These are phyloP conservation scores for Dactylellina sp. DNA, from an alignment of 2,329 filamentous ascomycete species.

Conservation along the genomic window DNA sequence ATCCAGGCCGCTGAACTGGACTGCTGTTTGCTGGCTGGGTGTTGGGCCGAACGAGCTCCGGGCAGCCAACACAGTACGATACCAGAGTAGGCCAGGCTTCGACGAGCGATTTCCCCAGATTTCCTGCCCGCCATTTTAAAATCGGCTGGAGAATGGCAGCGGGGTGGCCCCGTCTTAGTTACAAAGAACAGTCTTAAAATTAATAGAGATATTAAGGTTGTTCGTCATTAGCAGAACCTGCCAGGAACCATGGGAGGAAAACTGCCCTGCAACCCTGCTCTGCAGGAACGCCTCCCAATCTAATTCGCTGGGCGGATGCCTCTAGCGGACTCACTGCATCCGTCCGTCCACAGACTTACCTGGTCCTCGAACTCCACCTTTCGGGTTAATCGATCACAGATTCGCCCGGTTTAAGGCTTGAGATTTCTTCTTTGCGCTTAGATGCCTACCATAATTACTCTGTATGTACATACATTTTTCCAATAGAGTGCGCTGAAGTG, in stretches of 20 bases:
- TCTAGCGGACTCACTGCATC: constrained; percentile 51
- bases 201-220: constrained; percentile 38
- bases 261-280: constrained; percentile 29
- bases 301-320: constrained; percentile 31
- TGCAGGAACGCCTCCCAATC: constrained; percentile 38
- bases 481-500: too few relatives aligned
- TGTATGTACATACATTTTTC: neutral
- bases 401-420: constrained; percentile 19
- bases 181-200: constrained; percentile 14
- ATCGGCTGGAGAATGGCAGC: constrained; percentile 38
- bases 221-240: constrained; percentile 29
- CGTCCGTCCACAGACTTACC: constrained; percentile 43
- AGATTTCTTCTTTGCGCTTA: constrained; percentile 28
- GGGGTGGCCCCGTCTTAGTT: constrained; percentile 33
- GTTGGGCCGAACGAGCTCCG: constrained; percentile 1
- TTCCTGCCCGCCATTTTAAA: constrained; percentile 19
- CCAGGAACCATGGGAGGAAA: constrained; percentile 23
- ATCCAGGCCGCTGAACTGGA: constrained; percentile 45
- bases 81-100: too few relatives aligned
- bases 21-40: too few relatives aligned
- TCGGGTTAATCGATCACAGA: constrained; percentile 37
- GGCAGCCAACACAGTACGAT: constrained; percentile 19
- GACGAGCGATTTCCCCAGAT: constrained; percentile 52
- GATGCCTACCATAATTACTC: too few relatives aligned
- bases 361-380: constrained; percentile 28